Percentiles rank a stretch among this genome's conserved stretches.
phyloP scores from a whole-genome alignment of 352 stramenopile genomes.

The Pythium aphanidermatum region DNA sequence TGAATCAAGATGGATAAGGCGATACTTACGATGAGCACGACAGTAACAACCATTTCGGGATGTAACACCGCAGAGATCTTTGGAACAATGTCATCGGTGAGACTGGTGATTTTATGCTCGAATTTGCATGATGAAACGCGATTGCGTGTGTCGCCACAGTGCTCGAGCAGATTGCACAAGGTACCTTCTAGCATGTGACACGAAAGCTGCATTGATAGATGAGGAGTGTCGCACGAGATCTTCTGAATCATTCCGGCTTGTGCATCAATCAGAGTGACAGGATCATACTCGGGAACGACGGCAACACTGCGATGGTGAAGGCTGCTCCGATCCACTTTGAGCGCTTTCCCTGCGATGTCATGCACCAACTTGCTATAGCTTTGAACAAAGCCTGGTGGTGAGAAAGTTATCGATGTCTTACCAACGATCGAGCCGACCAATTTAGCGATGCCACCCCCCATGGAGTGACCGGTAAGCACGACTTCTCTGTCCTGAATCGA shows the following conservation, averaged over 20 bases:
- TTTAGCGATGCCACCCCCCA: slow-evolving; percentile 81
- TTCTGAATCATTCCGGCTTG: slow-evolving; percentile 87
- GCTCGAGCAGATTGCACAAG: slow-evolving; percentile 76
- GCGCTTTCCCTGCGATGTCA: slow-evolving; percentile 62
- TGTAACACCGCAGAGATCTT: slow-evolving; percentile 40
- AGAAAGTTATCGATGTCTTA: slow-evolving; percentile 81
- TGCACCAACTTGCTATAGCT: slow-evolving; percentile 88
- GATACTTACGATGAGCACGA: slow-evolving; percentile 46
- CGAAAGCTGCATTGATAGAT: slow-evolving; percentile 85
- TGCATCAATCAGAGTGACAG: slow-evolving; percentile 84
- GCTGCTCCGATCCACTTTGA: slow-evolving; percentile 64
- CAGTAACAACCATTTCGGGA: slow-evolving; percentile 47
- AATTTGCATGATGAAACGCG: slow-evolving; percentile 70
- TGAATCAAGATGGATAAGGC: slow-evolving; percentile 57
- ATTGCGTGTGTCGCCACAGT: slow-evolving; percentile 54
- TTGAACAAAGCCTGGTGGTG: slow-evolving; percentile 76
- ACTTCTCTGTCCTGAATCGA: slow-evolving; percentile 77
- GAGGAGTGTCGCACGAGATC: slow-evolving; percentile 83
- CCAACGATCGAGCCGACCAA: slow-evolving; percentile 77
- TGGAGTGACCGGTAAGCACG: slow-evolving; percentile 84
- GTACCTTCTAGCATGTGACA: slow-evolving; percentile 91
- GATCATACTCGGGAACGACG: slow-evolving; percentile 86
- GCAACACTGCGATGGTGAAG: slow-evolving; percentile 83
- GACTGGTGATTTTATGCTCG: slow-evolving; percentile 66
- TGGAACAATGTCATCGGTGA: slow-evolving; percentile 60